A percentile compares a stretch with the other conserved stretches of the same genome.
These are phyloP conservation scores for Cercospora nicotianae DNA, from an alignment of 2,329 filamentous ascomycete species.

Conservation along the genomic window DNA sequence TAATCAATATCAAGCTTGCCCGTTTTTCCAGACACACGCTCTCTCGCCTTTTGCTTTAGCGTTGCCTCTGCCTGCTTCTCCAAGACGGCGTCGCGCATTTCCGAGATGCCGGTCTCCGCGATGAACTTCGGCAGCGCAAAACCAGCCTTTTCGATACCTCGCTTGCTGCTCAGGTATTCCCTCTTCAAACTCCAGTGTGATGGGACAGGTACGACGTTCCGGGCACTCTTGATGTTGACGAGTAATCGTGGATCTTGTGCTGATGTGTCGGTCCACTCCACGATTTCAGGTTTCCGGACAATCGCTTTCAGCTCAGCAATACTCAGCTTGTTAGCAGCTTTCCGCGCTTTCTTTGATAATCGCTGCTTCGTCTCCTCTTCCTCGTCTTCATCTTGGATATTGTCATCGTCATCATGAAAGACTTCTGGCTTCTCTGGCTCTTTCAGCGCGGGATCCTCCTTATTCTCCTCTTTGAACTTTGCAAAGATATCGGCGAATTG, in stretches of 20 bases:
- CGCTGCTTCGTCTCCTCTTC: conserved; percentile 62
- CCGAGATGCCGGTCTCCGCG: conserved; percentile 91
- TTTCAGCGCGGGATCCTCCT: conserved; percentile 55
- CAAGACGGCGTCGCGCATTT: conserved; percentile 95
- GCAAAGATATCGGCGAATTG: conserved; percentile 81
- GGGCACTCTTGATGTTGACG: conserved; percentile 90
- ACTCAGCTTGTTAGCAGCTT: conserved; percentile 86
- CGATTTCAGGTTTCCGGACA: conserved; percentile 86
- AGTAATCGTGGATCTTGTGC: conserved; percentile 85
- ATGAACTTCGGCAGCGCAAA: conserved; percentile 96
- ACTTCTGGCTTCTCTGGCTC: conserved; percentile 80
- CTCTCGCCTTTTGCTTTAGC: conserved; percentile 92
- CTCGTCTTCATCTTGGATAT: conserved; percentile 83
- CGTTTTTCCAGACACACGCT: conserved; percentile 92
- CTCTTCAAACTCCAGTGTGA: conserved; percentile 93
- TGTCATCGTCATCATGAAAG: conserved; percentile 79
- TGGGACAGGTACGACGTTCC: conserved; percentile 94
- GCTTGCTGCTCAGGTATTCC: conserved; percentile 94
- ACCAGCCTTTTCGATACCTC: conserved; percentile 91
- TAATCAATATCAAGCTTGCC: conserved; percentile 98
- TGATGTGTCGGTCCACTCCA: conserved; percentile 96
- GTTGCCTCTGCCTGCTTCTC: conserved; percentile 93
- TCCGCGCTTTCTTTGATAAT: conserved; percentile 91
- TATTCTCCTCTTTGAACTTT: conserved; percentile 68
- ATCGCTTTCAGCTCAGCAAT: conserved; percentile 93